These are phyloP conservation scores for Haplosporangium gracile DNA, from an alignment of 192 early-diverging fungal genomes.

Conservation along the genomic window DNA sequence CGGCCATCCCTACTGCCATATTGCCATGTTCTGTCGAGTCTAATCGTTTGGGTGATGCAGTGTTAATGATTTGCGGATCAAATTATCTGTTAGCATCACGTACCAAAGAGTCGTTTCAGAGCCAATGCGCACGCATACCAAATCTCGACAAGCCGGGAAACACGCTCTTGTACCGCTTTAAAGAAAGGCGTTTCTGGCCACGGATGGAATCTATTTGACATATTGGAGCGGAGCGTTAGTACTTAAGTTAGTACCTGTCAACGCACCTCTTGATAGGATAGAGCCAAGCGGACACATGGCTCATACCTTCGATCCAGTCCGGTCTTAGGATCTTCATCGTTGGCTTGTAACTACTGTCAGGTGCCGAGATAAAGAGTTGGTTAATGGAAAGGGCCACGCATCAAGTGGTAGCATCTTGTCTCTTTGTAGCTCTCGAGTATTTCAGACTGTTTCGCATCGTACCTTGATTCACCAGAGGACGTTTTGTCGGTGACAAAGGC, in stretches of 20 bases:
- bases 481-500: constrained; percentile 33
- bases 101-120: background rate
- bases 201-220: constrained; percentile 21
- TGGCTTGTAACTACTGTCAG: background rate
- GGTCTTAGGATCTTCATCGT: constrained; percentile 42
- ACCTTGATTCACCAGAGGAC: background rate
- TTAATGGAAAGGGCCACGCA: background rate
- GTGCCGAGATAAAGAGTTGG: background rate
- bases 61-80: background rate
- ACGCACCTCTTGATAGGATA: background rate
- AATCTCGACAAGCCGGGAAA: constrained; percentile 25
- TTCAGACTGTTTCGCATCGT: background rate
- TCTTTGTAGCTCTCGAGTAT: background rate
- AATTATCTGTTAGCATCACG: background rate
- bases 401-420: no score
- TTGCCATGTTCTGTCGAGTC: constrained; percentile 4
- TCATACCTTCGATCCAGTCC: constrained; percentile 49
- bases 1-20: constrained; percentile 25
- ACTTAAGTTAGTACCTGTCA: background rate
- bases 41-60: background rate
- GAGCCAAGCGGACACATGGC: background rate
- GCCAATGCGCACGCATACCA: constrained; percentile 9
- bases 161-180: constrained; percentile 23
- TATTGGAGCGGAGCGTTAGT: no score
- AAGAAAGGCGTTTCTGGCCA: constrained; percentile 19